phyloP scores from a whole-genome alignment of 2,329 filamentous ascomycete species.

The Teratosphaeria pseudoeucalypti region DNA sequence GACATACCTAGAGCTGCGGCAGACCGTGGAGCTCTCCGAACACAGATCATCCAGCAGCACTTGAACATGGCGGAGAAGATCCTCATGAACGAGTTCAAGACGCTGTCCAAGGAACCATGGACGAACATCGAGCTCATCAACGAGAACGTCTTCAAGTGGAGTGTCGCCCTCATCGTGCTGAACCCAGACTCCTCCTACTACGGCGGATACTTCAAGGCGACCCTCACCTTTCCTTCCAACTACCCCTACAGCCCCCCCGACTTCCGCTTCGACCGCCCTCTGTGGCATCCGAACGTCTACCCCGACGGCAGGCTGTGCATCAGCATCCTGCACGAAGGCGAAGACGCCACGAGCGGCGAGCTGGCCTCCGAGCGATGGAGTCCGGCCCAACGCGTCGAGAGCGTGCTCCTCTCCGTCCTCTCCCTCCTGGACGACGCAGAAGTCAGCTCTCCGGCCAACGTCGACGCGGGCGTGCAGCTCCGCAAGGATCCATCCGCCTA shows the following conservation, averaged over 20 bases:
- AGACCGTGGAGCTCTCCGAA: neutral
- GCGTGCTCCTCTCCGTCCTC: slow-evolving; percentile 83
- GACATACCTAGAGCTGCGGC: neutral
- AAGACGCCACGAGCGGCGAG: slow-evolving; percentile 88
- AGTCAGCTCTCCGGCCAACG: slow-evolving; percentile 86
- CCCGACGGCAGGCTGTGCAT: slow-evolving; percentile 85
- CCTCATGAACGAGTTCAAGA: slow-evolving; percentile 78
- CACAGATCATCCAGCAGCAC: neutral
- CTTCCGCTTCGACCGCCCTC: slow-evolving; percentile 71
- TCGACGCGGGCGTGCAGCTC: slow-evolving; percentile 81
- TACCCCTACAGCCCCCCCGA: slow-evolving; percentile 86
- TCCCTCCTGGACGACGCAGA: slow-evolving; percentile 90
- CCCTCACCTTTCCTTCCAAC: slow-evolving; percentile 77
- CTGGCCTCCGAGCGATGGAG: slow-evolving; percentile 86
- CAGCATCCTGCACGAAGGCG: slow-evolving; percentile 86
- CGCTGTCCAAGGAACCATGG: slow-evolving; percentile 83
- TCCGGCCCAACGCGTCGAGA: slow-evolving; percentile 86
- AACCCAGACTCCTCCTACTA: slow-evolving; percentile 88
- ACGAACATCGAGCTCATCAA: slow-evolving; percentile 77
- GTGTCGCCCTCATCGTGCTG: slow-evolving; percentile 78
- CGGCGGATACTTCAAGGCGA: slow-evolving; percentile 84
- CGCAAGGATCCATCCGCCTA: slow-evolving; percentile 63
- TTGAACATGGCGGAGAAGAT: slow-evolving; percentile 58
- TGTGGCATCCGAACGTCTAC: slow-evolving; percentile 93
- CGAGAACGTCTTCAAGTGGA: slow-evolving; percentile 80